phyloP scores from a whole-genome alignment of 768 basidiomycete genomes.

The Tylopilus felleus region DNA sequence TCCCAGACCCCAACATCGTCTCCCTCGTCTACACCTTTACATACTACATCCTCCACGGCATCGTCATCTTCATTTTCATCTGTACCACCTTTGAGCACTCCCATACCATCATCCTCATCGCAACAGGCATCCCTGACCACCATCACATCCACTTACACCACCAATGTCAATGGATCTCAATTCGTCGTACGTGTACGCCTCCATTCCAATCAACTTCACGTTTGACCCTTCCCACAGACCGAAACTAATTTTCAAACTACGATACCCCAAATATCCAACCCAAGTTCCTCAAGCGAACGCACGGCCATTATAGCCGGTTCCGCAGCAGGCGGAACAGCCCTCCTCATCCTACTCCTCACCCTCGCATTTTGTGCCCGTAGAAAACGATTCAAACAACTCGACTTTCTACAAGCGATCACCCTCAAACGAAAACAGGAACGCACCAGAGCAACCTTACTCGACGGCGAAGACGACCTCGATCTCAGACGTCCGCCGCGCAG shows the following conservation, averaged over 20 bases:
- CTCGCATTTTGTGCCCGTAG: slow-evolving; percentile 38
- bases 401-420: slow-evolving; percentile 29
- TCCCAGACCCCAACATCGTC: slow-evolving; percentile 1
- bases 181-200: slow-evolving; percentile 15
- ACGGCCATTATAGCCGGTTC: slow-evolving; percentile 43
- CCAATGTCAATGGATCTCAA: slow-evolving; percentile 12
- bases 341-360: slow-evolving; percentile 36
- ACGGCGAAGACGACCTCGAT: slow-evolving; percentile 22
- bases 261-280: slow-evolving; percentile 6
- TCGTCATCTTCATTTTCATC: slow-evolving; percentile 1
- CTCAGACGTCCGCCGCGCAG: slow-evolving; percentile 2
- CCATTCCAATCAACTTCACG: background rate
- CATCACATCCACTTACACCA: slow-evolving; percentile 21
- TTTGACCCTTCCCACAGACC: slow-evolving; percentile 8
- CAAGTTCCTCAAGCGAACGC: slow-evolving; percentile 20
- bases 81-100: background rate
- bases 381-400: slow-evolving; percentile 34
- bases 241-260: slow-evolving; percentile 15
- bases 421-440: slow-evolving; percentile 18
- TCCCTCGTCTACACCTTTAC: background rate
- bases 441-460: slow-evolving; percentile 22
- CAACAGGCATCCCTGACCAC: slow-evolving; percentile 10
- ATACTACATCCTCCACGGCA: background rate
- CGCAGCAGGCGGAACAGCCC: slow-evolving; percentile 35
- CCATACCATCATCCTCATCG: slow-evolving; percentile 3